These are phyloP conservation scores for Isatis lusitanica DNA, from an alignment of 441 rosid genomes.

Conservation along the genomic window DNA sequence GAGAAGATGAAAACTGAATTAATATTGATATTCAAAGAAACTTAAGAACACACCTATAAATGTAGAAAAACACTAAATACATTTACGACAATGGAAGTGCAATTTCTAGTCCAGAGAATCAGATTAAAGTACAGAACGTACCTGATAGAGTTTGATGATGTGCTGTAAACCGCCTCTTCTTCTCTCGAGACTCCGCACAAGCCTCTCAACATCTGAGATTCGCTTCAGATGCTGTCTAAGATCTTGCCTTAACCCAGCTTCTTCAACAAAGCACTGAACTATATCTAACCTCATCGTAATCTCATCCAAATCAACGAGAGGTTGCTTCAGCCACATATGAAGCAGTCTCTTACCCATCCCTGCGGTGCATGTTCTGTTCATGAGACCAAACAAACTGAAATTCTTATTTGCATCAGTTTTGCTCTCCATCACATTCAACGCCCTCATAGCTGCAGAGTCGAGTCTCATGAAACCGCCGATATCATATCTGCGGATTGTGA, in stretches of 20 bases:
- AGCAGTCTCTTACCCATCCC: conserved; percentile 97
- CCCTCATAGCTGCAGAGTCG: conserved; percentile 94
- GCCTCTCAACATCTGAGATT: conserved; percentile 83
- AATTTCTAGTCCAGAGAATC: background rate
- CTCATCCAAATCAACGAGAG: conserved; percentile 73
- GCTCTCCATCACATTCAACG: conserved; percentile 92
- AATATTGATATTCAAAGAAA: background rate
- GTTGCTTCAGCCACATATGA: conserved; percentile 97
- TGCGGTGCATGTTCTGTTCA: conserved; percentile 97
- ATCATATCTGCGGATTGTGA: conserved; percentile 59
- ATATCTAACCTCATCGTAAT: conserved; percentile 79
- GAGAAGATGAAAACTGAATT: conserved; percentile 28
- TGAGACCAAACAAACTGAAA: conserved; percentile 94
- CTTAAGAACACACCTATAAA: background rate
- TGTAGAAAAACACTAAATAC: background rate
- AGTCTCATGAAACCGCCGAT: conserved; percentile 82
- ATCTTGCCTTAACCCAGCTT: conserved; percentile 85
- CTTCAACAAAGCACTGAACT: conserved; percentile 94
- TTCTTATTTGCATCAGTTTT: conserved; percentile 96
- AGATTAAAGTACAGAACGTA: conserved; percentile 10
- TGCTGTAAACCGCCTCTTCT: conserved; percentile 82
- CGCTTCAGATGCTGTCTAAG: conserved; percentile 94
- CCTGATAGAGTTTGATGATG: conserved; percentile 95
- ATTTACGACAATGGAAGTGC: background rate
- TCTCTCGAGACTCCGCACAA: conserved; percentile 66